These are phyloP conservation scores for Xylaria venustula DNA, from an alignment of 495 filamentous ascomycete genomes.

Conservation along the genomic window DNA sequence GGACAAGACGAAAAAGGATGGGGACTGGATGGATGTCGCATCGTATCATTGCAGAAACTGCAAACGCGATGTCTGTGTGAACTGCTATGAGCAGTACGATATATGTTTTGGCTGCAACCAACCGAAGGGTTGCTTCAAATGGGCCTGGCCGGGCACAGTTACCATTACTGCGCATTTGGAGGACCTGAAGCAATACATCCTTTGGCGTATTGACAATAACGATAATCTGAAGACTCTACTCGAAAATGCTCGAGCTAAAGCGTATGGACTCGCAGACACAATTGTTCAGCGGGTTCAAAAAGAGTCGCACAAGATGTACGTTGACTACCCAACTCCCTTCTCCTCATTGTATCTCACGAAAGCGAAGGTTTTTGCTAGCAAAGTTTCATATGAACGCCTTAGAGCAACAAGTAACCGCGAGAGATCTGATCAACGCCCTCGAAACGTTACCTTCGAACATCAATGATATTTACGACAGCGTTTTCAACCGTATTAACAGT, in stretches of 20 bases:
- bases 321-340: neutral
- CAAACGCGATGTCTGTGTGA: neutral
- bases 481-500: neutral
- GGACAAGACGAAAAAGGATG: neutral
- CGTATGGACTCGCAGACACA: neutral
- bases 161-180: neutral
- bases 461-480: neutral
- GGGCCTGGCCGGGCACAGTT: neutral
- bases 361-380: neutral
- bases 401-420: neutral
- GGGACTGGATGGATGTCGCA: neutral
- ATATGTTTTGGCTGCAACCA: neutral
- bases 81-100: neutral
- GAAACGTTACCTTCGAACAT: neutral
- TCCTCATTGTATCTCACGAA: neutral
- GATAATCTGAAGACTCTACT: neutral
- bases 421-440: neutral
- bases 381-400: conserved; percentile 2
- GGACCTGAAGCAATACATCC: neutral
- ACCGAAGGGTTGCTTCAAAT: neutral
- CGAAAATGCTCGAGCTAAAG: neutral
- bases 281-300: neutral
- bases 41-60: neutral
- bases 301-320: neutral
- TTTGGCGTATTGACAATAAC: neutral